Percentiles rank a stretch among this genome's conserved stretches.
Evolutionary conservation across 768 basidiomycete genomes (phyloP).

Genomic region (Kwoniella botswanensis): DNA sequence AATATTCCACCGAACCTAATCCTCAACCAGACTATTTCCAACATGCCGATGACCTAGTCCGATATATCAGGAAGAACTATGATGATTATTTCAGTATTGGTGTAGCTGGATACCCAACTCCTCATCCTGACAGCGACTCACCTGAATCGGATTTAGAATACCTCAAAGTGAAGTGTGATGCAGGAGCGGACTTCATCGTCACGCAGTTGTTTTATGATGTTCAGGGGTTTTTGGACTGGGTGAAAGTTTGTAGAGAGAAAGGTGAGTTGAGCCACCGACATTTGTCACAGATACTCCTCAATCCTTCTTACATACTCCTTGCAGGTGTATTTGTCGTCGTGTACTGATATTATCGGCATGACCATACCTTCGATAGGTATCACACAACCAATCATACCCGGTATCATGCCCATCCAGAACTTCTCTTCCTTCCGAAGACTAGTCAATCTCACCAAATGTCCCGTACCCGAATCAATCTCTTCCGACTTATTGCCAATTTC

Average conservation of each 20-base stretch:
- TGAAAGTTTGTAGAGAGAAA: constrained; percentile 69
- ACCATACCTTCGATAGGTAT: constrained; percentile 68
- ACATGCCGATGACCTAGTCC: constrained; percentile 86
- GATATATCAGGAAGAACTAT: constrained; percentile 83
- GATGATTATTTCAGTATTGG: constrained; percentile 88
- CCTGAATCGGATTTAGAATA: constrained; percentile 62
- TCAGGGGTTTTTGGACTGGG: constrained; percentile 82
- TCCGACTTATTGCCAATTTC: constrained; percentile 74
- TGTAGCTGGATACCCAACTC: constrained; percentile 85
- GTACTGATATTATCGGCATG: constrained; percentile 26
- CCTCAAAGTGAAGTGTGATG: constrained; percentile 86
- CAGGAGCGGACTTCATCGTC: constrained; percentile 92
- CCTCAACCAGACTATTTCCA: constrained; percentile 63
- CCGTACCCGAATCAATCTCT: constrained; percentile 72
- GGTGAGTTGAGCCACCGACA: constrained; percentile 63
- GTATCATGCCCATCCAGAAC: constrained; percentile 97
- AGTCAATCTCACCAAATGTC: constrained; percentile 82
- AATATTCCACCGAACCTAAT: constrained; percentile 62
- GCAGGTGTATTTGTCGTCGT: not conserved
- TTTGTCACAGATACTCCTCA: not conserved
- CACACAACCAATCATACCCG: constrained; percentile 85
- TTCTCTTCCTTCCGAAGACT: constrained; percentile 90
- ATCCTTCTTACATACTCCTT: not conserved
- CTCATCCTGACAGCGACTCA: constrained; percentile 61
- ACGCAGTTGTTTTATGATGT: constrained; percentile 98